Conservation (phyloP, 2,329 filamentous ascomycete genomes). For the Talaromyces sp. region DNA sequence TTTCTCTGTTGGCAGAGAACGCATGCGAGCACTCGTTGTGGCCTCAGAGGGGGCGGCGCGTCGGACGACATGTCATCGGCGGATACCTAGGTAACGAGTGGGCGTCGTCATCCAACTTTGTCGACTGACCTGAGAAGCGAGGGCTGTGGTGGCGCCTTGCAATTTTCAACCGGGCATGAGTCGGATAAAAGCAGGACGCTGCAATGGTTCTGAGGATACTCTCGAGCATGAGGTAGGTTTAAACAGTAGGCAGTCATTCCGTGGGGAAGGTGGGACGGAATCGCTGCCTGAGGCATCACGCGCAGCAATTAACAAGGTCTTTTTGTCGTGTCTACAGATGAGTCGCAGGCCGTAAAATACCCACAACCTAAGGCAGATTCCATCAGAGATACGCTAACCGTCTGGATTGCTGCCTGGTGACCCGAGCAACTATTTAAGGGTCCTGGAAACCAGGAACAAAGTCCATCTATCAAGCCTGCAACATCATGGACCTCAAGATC, state of each 20-base stretch:
- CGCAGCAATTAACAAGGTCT: too few species aligned
- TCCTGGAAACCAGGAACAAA: neutral
- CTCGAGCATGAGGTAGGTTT: too few species aligned
- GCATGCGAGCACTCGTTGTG: conserved; percentile 44
- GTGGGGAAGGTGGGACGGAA: too few species aligned
- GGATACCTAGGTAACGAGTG: neutral
- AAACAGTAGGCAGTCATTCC: too few species aligned
- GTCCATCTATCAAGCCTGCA: neutral
- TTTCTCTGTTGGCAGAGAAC: conserved; percentile 72
- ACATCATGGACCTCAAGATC: neutral
- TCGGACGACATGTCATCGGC: neutral
- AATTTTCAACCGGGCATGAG: too few species aligned
- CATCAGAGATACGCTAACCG: too few species aligned
- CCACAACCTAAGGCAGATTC: neutral
- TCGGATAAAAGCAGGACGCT: neutral
- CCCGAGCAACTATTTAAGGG: neutral
- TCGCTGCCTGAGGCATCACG: too few species aligned
- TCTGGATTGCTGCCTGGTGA: neutral
- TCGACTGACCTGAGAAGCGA: neutral
- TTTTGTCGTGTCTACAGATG: too few species aligned
- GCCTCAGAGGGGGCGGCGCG: neutral
- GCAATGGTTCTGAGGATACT: too few species aligned
- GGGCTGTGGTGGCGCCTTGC: too few species aligned
- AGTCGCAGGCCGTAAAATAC: neutral
- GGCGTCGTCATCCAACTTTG: neutral